Conservation (phyloP, 345 rosid genomes). For the Eucalyptus pauciflora region DNA sequence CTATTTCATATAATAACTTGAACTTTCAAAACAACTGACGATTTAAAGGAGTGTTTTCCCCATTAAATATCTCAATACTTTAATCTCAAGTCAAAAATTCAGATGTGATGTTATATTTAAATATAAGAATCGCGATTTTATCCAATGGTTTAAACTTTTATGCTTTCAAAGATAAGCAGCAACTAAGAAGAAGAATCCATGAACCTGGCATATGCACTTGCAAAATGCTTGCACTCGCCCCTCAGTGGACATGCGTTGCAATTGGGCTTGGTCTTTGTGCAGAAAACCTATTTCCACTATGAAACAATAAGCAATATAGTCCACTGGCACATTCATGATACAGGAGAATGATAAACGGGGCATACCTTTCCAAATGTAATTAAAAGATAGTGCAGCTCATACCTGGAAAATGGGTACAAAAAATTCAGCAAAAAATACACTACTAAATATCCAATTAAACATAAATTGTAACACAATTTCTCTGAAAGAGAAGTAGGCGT, state of each 20-base stretch:
- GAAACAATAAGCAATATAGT: background rate
- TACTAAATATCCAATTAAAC: background rate
- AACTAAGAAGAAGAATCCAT: background rate
- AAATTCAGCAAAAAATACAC: background rate
- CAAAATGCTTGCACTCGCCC: conserved; percentile 68
- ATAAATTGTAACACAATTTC: background rate
- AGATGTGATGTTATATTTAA: background rate
- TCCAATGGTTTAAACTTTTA: background rate
- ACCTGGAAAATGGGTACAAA: conserved; percentile 12
- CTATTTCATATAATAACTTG: background rate
- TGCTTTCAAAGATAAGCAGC: background rate
- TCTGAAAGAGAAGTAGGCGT: background rate
- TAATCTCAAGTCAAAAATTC: background rate
- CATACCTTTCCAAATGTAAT: conserved; percentile 83
- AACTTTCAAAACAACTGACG: background rate
- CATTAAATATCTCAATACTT: background rate
- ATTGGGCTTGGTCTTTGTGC: conserved; percentile 63
- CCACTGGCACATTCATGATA: background rate
- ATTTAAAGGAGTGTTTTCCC: background rate
- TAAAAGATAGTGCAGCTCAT: conserved; percentile 61
- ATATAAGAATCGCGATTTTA: fast-evolving
- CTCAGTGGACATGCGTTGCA: conserved; percentile 79
- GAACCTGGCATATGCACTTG: conserved; percentile 73
- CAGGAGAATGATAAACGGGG: background rate
- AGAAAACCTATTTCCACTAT: conserved; percentile 35